These are phyloP conservation scores for Crithidia sp. DNA, from an alignment of 208 protist species.

Conservation along the genomic window DNA sequence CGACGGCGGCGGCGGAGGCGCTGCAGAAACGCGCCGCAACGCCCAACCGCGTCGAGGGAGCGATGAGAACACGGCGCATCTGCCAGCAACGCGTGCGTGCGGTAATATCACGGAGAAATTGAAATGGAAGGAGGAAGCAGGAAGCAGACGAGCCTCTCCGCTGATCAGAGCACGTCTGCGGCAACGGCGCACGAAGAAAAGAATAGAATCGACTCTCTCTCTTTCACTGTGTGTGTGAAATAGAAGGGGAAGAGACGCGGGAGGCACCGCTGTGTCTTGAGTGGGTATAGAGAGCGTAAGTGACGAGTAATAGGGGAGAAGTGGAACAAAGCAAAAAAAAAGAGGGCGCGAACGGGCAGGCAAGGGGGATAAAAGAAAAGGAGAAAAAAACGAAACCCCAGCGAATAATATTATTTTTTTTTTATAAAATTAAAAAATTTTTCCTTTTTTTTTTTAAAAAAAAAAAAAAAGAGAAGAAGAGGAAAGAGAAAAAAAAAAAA, in stretches of 20 bases:
- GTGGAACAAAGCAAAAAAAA: conserved; percentile 15
- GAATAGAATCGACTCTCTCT: too few species aligned
- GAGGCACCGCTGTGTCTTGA: not conserved
- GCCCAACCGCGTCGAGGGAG: conserved; percentile 2
- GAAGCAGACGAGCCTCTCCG: not conserved
- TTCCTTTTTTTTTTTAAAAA: too few species aligned
- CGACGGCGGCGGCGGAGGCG: conserved; percentile 54
- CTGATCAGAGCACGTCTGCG: too few species aligned
- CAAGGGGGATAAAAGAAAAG: conserved; percentile 11
- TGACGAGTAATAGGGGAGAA: too few species aligned
- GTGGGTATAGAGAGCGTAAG: too few species aligned
- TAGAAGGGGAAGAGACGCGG: not conserved
- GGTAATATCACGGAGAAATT: conserved; percentile 3
- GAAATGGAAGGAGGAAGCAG: conserved; percentile 5
- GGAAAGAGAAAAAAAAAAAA: not conserved
- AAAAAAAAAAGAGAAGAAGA: conserved; percentile 10
- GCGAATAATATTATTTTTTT: too few species aligned
- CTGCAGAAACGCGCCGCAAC: conserved; percentile 48
- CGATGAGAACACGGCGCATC: conserved; percentile 21
- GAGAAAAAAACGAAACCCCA: not conserved
- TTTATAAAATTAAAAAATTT: too few species aligned
- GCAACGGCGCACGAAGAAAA: too few species aligned
- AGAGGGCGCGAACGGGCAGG: not conserved
- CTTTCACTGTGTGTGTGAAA: too few species aligned
- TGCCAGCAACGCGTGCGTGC: too few species aligned